phyloP scores from a whole-genome alignment of 306 rosid species.

The Begonia peltatifolia region DNA sequence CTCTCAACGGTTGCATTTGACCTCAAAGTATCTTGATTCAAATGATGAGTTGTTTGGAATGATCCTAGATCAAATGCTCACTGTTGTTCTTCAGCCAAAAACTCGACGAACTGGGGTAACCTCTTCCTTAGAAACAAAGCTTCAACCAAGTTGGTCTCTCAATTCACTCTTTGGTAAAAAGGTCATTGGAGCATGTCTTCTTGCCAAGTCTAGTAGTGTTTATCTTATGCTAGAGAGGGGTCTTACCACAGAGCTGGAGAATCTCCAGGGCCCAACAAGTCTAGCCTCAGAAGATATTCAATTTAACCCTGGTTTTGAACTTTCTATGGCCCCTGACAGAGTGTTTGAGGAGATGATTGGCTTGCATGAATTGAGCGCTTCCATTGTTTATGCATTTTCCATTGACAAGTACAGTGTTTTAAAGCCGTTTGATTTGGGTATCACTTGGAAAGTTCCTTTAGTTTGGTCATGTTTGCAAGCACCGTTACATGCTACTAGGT shows the following conservation, averaged over 20 bases:
- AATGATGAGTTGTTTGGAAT: constrained; percentile 35
- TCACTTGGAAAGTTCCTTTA: constrained; percentile 65
- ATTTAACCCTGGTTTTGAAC: constrained; percentile 44
- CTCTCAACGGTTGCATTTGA: constrained; percentile 65
- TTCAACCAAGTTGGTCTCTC: constrained; percentile 83
- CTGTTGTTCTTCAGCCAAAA: constrained; percentile 65
- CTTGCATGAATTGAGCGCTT: constrained; percentile 17
- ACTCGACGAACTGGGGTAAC: constrained; percentile 18
- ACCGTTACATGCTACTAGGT: constrained; percentile 75
- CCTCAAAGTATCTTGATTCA: constrained; percentile 18
- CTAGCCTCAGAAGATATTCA: constrained; percentile 24
- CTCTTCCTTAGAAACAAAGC: constrained; percentile 22
- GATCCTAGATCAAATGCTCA: constrained; percentile 73
- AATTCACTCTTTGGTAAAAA: constrained; percentile 75
- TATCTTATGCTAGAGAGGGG: constrained; percentile 57
- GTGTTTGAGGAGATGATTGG: constrained; percentile 37
- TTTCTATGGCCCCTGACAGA: constrained; percentile 54
- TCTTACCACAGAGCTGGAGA: constrained; percentile 42
- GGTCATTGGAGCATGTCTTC: constrained; percentile 58
- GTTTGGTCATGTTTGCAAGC: constrained; percentile 65
- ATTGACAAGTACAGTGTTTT: constrained; percentile 31
- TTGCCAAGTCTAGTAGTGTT: constrained; percentile 67
- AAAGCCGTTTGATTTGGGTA: constrained; percentile 60
- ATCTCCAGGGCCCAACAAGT: constrained; percentile 5
- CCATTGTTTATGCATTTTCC: constrained; percentile 51